A percentile compares a stretch with the other conserved stretches of the same genome.
Conservation (phyloP, 768 basidiomycete genomes). For the Podaxis pistillaris region DNA sequence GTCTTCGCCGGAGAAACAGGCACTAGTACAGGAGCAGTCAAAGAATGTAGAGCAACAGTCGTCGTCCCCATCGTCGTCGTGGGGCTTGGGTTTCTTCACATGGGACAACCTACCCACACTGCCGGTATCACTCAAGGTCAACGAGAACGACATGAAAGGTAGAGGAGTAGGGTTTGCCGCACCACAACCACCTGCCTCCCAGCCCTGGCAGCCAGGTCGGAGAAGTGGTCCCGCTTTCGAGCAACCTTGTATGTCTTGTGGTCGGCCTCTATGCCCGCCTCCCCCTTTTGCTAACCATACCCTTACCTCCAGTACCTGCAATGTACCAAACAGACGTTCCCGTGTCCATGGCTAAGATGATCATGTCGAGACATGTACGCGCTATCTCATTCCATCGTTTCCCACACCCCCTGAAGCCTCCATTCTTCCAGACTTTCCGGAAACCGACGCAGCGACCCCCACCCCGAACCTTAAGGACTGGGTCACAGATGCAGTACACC, state of each 20-base stretch:
- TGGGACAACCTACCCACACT: slow-evolving; percentile 29
- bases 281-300: neutral
- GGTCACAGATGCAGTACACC: slow-evolving; percentile 12
- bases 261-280: slow-evolving; percentile 7
- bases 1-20: slow-evolving; percentile 21
- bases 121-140: slow-evolving; percentile 17
- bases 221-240: slow-evolving; percentile 30
- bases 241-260: slow-evolving; percentile 29
- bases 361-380: slow-evolving; percentile 36
- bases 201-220: slow-evolving; percentile 22
- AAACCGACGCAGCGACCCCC: slow-evolving; percentile 12
- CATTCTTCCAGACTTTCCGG: slow-evolving; percentile 13
- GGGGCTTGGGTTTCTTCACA: slow-evolving; percentile 29
- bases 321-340: slow-evolving; percentile 32
- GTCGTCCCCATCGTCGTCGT: slow-evolving; percentile 17
- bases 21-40: slow-evolving; percentile 16
- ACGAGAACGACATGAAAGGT: slow-evolving; percentile 11
- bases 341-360: slow-evolving; percentile 38
- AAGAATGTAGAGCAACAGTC: slow-evolving; percentile 15
- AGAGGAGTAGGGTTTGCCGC: slow-evolving; percentile 13
- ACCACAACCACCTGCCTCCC: slow-evolving; percentile 15
- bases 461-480: neutral
- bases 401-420: neutral
- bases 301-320: slow-evolving; percentile 26
- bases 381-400: neutral